Base-by-base conservation (phyloP, 352 stramenopile species). In the Phytophthora idaei region DNA sequence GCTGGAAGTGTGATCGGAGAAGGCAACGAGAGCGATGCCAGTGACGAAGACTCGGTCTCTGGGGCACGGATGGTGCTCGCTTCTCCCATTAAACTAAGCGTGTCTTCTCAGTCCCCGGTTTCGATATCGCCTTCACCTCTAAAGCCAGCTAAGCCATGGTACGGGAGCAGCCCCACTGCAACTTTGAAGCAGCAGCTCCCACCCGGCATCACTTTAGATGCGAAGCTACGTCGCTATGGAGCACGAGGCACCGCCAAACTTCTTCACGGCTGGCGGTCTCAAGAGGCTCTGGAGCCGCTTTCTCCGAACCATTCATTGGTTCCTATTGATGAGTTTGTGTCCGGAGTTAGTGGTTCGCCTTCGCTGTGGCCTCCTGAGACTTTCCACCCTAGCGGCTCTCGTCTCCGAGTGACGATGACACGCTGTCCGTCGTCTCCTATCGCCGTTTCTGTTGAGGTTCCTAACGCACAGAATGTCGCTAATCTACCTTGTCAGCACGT, bases 161-260 rank as follows among this genome's bases (percentile, higher is more conserved):
- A 89, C 57, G 42, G 47, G 17, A 57, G 21, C 25, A 61, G 47
- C 5, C 78, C 76, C 25, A 65, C 10, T 42, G 36, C 73, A 7
- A 79, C 73, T 37, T 79, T 77, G 10, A 78, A 64, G 14, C 49
- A 64, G 9, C 57, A 69, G 45, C 76, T 83, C 37, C 39, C 67
- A 4, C 62, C 72, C 3, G 44, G 57, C 1, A 73, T 78, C 17
- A 80, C 71, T 3, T 28, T 87, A 6, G 80, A 89, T 17, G 80
- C 78, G 7, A 85, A 85, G 48, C 50, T 89, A 4, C 69, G 71
- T 25, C 82, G 80, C 0, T 90, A 90, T 58, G 82, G 82, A 14
- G 80, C 76, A 4, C 52, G 59, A 29, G 59, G 58, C 1, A 73
- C 65, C 14, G 45, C 59, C 5, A 67, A 73, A 51, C 36, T 73